Percentiles rank a stretch among this genome's conserved stretches.
Evolutionary conservation across 176 grass and related monocot genomes (phyloP).

Genomic region (Thalia dealbata): DNA sequence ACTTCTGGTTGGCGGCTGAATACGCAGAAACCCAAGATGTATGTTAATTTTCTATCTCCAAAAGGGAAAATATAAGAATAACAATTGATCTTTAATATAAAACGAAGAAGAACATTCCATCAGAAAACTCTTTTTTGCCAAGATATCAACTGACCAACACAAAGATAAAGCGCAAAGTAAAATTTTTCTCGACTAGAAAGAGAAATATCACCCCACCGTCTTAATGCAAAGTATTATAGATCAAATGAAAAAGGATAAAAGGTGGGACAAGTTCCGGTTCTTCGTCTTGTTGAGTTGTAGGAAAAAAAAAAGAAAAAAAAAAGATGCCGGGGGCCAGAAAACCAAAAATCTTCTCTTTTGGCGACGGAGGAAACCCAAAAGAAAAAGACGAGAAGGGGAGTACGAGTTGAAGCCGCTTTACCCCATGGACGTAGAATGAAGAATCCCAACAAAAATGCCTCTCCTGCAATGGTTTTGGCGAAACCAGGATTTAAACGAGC

Average conservation of each 20-base stretch:
- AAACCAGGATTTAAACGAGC: neutral
- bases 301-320: neutral
- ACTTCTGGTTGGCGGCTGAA: slow-evolving; percentile 87
- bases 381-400: neutral
- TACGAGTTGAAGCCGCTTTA: neutral
- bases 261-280: no score
- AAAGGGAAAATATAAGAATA: neutral
- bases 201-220: no score
- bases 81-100: neutral
- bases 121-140: no score
- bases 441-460: neutral
- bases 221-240: no score
- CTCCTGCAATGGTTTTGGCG: neutral
- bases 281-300: no score
- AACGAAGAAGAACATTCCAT: no score
- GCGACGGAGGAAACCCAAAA: neutral
- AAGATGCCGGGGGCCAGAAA: neutral
- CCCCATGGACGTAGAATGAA: neutral
- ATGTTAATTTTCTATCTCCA: neutral
- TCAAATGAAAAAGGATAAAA: no score
- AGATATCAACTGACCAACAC: neutral
- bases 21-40: neutral
- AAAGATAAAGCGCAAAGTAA: no score
- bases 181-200: no score
- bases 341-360: neutral